Evolutionary conservation across 108 stramenopile genomes (phyloP).

Genomic region (Nitzschia sp.): DNA sequence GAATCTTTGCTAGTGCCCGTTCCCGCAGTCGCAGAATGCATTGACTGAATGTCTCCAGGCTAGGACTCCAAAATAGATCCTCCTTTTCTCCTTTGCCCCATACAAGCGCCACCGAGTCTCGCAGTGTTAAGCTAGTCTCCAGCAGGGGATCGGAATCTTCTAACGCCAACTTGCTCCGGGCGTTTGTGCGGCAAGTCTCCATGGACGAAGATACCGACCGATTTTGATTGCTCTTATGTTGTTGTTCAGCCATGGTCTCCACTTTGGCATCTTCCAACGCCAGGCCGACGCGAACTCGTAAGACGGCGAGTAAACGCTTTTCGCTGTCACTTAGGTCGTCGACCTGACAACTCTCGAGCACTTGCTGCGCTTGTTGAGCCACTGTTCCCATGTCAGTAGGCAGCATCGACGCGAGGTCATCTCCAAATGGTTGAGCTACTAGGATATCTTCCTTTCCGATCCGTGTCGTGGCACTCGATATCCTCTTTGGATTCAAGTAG

Average conservation of each 20-base stretch:
- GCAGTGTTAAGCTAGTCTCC: neutral
- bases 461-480: neutral
- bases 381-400: neutral
- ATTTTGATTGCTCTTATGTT: slow-evolving; percentile 15
- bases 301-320: neutral
- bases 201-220: slow-evolving; percentile 4
- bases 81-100: neutral
- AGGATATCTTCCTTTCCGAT: neutral
- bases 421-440: slow-evolving; percentile 15
- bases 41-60: neutral
- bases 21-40: neutral
- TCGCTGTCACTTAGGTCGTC: neutral
- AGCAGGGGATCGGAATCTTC: neutral
- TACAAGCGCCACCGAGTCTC: neutral
- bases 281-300: slow-evolving; percentile 15
- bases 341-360: neutral
- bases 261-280: slow-evolving; percentile 32
- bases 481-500: slow-evolving; percentile 35
- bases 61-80: neutral
- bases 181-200: neutral
- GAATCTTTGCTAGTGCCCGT: neutral
- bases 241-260: slow-evolving; percentile 20
- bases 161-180: neutral
- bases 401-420: neutral
- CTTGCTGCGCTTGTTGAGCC: neutral